These are phyloP conservation scores for Selaginella moellendorffii DNA, from an alignment of 75 land plant genomes.

Conservation along the genomic window DNA sequence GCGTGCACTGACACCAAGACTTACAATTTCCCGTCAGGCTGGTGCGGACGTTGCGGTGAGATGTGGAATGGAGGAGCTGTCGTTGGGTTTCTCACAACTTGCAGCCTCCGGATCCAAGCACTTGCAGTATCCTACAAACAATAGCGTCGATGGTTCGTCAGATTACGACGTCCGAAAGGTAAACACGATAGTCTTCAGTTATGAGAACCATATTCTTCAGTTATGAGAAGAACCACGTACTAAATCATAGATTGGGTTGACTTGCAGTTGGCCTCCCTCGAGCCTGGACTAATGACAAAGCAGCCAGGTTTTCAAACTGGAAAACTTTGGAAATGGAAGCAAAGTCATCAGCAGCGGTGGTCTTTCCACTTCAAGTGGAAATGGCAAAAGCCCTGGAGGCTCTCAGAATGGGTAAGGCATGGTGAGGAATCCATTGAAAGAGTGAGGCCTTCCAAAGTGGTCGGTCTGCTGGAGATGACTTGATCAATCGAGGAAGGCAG, in stretches of 20 bases:
- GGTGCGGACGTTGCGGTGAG: constrained; percentile 1
- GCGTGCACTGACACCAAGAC: neutral
- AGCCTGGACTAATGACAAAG: neutral
- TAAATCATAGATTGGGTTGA: neutral
- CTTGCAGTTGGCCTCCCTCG: neutral
- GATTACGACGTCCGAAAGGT: neutral
- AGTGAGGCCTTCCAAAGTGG: constrained; percentile 34
- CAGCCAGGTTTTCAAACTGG: constrained; percentile 34
- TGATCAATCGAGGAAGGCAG: neutral
- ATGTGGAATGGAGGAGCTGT: constrained; percentile 10
- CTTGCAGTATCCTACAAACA: neutral
- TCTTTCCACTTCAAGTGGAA: constrained; percentile 84
- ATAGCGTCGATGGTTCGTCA: neutral
- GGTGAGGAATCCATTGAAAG: constrained; percentile 61
- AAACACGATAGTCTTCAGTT: neutral
- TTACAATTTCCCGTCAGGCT: constrained; percentile 1
- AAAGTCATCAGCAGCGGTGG: constrained; percentile 83
- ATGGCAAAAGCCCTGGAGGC: constrained; percentile 92
- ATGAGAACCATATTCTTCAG: neutral
- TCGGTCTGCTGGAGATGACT: constrained; percentile 16
- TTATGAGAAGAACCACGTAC: neutral
- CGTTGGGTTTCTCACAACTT: constrained; percentile 9
- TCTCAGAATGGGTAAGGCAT: constrained; percentile 76
- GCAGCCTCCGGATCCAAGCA: constrained; percentile 1
- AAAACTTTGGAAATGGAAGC: constrained; percentile 78